Evolutionary conservation across 2,329 filamentous ascomycete genomes (phyloP), one percentile per base, ranked within the genome.

Genomic region (Plenodomus lindquistii): DNA sequence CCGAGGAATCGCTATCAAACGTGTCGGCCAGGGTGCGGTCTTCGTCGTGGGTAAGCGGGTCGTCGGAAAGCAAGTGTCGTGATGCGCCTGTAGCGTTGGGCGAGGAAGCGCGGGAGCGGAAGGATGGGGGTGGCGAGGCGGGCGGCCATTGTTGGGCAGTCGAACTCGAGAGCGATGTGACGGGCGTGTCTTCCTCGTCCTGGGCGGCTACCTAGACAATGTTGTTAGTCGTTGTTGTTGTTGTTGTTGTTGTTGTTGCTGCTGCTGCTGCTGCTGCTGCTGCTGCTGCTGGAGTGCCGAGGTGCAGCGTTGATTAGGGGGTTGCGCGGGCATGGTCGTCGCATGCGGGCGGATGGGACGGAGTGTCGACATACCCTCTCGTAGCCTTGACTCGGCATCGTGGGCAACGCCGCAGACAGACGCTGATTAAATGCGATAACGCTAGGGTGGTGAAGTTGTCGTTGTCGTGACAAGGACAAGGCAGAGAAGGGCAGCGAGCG

Each of bases 1-100:
- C 81, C 52, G 87, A 89, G 54, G 86, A 88, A 59, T 88, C 88
- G 10, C 73, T 74, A 69, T 91, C 93, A 72, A 99, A 99, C 1
- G 94, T 91, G 69, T 97, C 93, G 61, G 89, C 90, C 13, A 99
- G 82, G n/a, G 89, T 87, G 53, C 88, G 81, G 63, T 96, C 86
- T 52, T 91, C 87, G 49, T 83, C 78, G 59, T 73, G 76, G 45
- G 72, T 67, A 47, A 77, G 72, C 34, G 78, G 77, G 58, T 82
- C 78, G 54, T 79, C 75, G 42, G 79, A 77, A 72, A 78, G 79
- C 75, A 75, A 75, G 45, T 78, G 79, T 52, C 77, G 75, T 38
- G 79, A 77, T 17, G 77, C 72, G 40, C 38, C 54, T 44, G 75
- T 72, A 13, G 6, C 27, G 27, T 31, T 31, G 24, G 81, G 82